Evolutionary conservation across 768 basidiomycete species (phyloP), one percentile per base, ranked within the genome.

Genomic region (Termitomyces sp.): DNA sequence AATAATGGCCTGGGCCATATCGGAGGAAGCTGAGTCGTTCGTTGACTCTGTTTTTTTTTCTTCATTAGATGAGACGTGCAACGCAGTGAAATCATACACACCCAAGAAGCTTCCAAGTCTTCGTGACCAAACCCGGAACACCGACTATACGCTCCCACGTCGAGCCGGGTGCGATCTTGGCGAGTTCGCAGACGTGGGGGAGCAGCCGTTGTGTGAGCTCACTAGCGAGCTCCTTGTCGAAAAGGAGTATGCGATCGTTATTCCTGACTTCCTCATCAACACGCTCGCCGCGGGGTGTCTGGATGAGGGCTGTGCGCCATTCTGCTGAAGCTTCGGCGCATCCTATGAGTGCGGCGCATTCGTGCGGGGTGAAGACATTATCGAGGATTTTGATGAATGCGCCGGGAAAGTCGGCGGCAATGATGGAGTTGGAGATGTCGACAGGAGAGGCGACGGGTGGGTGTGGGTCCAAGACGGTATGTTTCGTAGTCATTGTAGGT

Each of bases 1-100:
- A 79, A 59, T 71, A 78, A 48, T 77, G 66, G 0, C 78, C 77
- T 19, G 71, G 68, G 0, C 75, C 75, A 41, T 79, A 80, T 28
- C 68, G 66, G 19, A 80, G 61, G 62, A 76, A 80, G 52, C 73
- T 76, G 12, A 79, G 67, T 2, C 77, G 72, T 41, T 76, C 73
- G 54, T 79, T 77, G 10, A 79, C 46, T 4, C 77, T 79, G 34
- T 30, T 23, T n/a, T n/a, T n/a, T n/a, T n/a, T n/a, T n/a, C n/a
- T n/a, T n/a, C n/a, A n/a, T n/a, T n/a, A n/a, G 27, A 34, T 19
- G 35, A 40, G 19, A 19, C 30, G 35, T 1, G 49, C 6, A 1
- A 23, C 16, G 23, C 4, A 11, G 5, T 1, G 12, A 28, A 28
- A 16, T 6, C 0, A 25, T 39, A 63, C 67, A 35, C 52, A 75